Conservation (phyloP, 768 basidiomycete genomes). For the Albatrellus ellisii region DNA sequence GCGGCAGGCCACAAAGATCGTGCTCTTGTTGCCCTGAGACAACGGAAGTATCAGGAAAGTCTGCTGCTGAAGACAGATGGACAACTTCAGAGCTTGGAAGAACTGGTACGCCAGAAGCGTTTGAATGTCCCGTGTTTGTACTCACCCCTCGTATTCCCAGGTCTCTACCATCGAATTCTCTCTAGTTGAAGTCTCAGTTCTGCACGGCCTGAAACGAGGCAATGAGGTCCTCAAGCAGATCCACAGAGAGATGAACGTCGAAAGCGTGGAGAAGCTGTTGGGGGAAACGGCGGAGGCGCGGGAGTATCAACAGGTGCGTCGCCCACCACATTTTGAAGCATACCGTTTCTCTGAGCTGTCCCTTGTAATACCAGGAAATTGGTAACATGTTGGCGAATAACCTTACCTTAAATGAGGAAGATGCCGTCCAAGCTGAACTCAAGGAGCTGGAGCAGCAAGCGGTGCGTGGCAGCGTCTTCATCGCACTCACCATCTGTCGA, state of each 20-base stretch:
- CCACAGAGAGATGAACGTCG: conserved; percentile 85
- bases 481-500: neutral
- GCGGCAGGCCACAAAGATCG: conserved; percentile 73
- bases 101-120: conserved; percentile 50
- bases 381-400: conserved; percentile 73
- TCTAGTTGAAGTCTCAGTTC: conserved; percentile 79
- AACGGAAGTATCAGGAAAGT: conserved; percentile 88
- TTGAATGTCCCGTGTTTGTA: neutral
- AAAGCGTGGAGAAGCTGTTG: conserved; percentile 87
- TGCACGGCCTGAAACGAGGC: conserved; percentile 89
- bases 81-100: conserved; percentile 81
- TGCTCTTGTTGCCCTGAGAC: conserved; percentile 77
- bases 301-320: conserved; percentile 73
- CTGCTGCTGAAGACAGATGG: conserved; percentile 79
- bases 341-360: conserved; percentile 4
- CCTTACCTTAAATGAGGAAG: conserved; percentile 84
- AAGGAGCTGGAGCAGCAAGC: conserved; percentile 48
- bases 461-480: conserved; percentile 25
- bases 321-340: neutral
- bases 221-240: conserved; percentile 89
- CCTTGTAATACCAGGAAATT: conserved; percentile 61
- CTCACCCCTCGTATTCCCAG: conserved; percentile 26
- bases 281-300: conserved; percentile 88
- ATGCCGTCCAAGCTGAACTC: conserved; percentile 82
- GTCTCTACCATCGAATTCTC: conserved; percentile 97